phyloP scores from a whole-genome alignment of 2,329 filamentous ascomycete species.

The Zymoseptoria passerinii region DNA sequence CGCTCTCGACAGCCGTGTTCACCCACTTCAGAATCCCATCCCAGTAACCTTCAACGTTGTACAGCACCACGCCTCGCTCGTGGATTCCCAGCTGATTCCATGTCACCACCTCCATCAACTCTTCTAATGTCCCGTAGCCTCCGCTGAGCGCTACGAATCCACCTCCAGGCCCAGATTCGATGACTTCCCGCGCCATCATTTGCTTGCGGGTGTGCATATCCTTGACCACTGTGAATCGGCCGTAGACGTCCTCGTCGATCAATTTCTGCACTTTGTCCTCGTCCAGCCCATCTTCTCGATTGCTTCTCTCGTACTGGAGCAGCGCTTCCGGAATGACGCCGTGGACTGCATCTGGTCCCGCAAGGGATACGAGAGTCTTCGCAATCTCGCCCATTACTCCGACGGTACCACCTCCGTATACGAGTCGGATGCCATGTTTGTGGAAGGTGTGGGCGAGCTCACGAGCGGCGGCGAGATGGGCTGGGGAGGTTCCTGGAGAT shows the following conservation, averaged over 20 bases:
- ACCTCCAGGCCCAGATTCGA: constrained; percentile 69
- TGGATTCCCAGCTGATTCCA: constrained; percentile 97
- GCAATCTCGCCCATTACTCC: constrained; percentile 95
- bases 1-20: constrained; percentile 61
- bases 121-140: constrained; percentile 91
- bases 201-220: constrained; percentile 97
- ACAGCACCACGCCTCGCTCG: constrained; percentile 64
- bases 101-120: constrained; percentile 81
- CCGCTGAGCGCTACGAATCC: constrained; percentile 85
- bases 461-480: constrained; percentile 70
- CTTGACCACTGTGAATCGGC: constrained; percentile 75
- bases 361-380: constrained; percentile 72
- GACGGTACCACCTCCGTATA: constrained; percentile 90
- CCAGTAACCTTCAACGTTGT: constrained; percentile 89
- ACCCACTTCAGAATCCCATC: constrained; percentile 81
- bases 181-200: constrained; percentile 83
- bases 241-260: constrained; percentile 61
- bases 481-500: constrained; percentile 60
- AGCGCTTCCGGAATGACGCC: constrained; percentile 88
- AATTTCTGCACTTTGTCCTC: constrained; percentile 42
- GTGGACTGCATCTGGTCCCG: constrained; percentile 74
- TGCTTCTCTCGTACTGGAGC: constrained; percentile 64
- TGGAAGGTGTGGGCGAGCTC: constrained; percentile 67
- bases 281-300: constrained; percentile 14
- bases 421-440: constrained; percentile 67